Percentiles rank a stretch among this genome's conserved stretches.
These are phyloP conservation scores for Cantharellus cinnabarinus DNA, from an alignment of 768 basidiomycete species.

Conservation along the genomic window DNA sequence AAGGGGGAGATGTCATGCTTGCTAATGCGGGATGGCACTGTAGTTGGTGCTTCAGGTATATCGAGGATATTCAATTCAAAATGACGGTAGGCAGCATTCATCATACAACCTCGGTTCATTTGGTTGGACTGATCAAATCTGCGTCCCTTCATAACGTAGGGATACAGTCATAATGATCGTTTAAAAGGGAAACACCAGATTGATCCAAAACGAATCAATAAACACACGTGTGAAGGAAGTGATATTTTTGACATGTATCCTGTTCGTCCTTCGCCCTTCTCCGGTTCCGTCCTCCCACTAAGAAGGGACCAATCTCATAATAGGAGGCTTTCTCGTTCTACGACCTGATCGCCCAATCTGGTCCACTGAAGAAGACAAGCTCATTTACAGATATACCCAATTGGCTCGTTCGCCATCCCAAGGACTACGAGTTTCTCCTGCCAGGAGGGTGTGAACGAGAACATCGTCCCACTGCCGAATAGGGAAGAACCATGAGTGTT, in stretches of 20 bases:
- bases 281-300: background rate
- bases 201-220: background rate
- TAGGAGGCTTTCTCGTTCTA: background rate
- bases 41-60: background rate
- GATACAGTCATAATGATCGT: background rate
- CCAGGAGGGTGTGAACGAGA: background rate
- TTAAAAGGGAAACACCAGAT: background rate
- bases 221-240: background rate
- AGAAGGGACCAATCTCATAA: background rate
- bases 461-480: background rate
- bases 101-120: background rate
- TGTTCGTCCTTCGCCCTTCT: background rate
- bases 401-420: background rate
- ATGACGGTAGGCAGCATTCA: background rate
- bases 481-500: too few relatives aligned
- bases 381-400: background rate
- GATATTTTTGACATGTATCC: background rate
- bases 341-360: background rate
- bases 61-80: background rate
- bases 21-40: background rate
- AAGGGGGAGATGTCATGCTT: background rate
- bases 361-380: background rate
- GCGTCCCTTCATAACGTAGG: background rate
- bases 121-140: background rate
- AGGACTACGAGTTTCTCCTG: background rate